These are phyloP conservation scores for Mycena rosella DNA, from an alignment of 768 basidiomycete species.

Conservation along the genomic window DNA sequence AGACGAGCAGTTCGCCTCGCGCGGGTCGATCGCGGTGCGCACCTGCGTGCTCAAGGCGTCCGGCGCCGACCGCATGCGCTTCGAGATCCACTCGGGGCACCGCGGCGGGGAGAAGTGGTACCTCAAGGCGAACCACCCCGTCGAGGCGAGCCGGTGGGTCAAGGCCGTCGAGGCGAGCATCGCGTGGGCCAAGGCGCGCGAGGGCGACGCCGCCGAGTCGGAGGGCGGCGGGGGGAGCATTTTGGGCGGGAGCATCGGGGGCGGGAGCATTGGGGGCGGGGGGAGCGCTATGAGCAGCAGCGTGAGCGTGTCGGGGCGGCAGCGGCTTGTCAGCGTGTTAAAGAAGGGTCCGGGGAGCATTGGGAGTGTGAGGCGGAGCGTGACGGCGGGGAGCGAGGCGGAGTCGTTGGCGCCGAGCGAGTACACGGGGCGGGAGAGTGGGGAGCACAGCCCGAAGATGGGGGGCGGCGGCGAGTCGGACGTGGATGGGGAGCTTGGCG, in stretches of 20 bases:
- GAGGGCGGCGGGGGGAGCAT: constrained; percentile 46
- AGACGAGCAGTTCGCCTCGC: constrained; percentile 86
- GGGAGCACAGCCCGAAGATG: constrained; percentile 42
- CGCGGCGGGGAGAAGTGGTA: constrained; percentile 81
- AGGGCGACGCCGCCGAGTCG: constrained; percentile 30
- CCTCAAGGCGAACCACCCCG: constrained; percentile 87
- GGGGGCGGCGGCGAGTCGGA: constrained; percentile 38
- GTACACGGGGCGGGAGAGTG: constrained; percentile 15
- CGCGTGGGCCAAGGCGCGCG: constrained; percentile 70
- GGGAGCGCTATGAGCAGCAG: neutral
- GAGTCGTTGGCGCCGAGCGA: constrained; percentile 28
- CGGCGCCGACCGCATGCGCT: constrained; percentile 73
- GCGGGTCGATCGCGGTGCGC: constrained; percentile 92
- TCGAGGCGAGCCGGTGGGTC: constrained; percentile 91
- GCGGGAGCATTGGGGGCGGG: constrained; percentile 23
- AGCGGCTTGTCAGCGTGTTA: constrained; percentile 31
- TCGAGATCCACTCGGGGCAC: constrained; percentile 82
- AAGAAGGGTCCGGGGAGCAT: constrained; percentile 13
- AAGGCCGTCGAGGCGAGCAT: constrained; percentile 80
- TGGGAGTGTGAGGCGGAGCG: neutral
- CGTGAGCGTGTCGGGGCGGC: constrained; percentile 27
- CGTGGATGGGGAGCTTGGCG: constrained; percentile 40
- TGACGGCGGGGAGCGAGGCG: constrained; percentile 13
- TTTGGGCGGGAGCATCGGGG: constrained; percentile 12
- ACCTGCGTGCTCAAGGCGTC: constrained; percentile 74